Conservation (phyloP, 371 early-diverging fungal species). For the Rhizopus arrhizus region DNA sequence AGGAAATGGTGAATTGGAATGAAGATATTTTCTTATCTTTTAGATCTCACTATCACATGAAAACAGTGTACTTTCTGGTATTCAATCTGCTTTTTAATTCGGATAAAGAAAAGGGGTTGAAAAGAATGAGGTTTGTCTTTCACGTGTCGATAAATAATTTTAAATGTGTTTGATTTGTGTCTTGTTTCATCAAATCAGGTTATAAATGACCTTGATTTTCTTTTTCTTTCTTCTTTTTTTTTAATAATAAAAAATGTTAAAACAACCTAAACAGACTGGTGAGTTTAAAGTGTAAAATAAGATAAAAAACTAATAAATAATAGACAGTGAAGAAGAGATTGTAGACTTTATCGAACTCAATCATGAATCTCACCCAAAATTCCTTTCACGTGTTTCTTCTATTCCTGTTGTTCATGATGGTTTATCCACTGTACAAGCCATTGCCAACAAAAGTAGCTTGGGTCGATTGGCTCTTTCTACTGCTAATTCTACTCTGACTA, state of each 20-base stretch:
- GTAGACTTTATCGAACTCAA: too few species aligned
- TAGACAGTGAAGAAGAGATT: too few species aligned
- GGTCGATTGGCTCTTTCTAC: slow-evolving; percentile 56
- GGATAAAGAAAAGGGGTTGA: too few species aligned
- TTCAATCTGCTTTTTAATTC: too few species aligned
- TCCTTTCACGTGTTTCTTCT: slow-evolving; percentile 61
- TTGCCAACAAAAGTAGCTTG: slow-evolving; percentile 58
- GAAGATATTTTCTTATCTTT: too few species aligned
- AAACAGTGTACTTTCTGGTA: too few species aligned
- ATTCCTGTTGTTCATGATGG: slow-evolving; percentile 68
- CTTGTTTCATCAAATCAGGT: slow-evolving; percentile 8
- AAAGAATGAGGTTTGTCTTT: too few species aligned
- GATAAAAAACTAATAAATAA: not conserved
- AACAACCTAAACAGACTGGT: slow-evolving; percentile 6
- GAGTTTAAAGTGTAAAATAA: too few species aligned
- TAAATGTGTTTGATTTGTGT: not conserved
- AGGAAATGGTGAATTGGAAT: too few species aligned
- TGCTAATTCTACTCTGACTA: slow-evolving; percentile 47
- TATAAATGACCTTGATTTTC: slow-evolving; percentile 2
- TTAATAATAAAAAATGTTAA: slow-evolving; percentile 9
- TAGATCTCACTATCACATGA: too few species aligned
- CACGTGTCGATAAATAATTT: too few species aligned
- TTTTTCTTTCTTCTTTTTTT: slow-evolving; percentile 10
- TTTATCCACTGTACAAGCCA: slow-evolving; percentile 54
- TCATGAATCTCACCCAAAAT: slow-evolving; percentile 7